Percentiles rank a stretch among this genome's conserved stretches.
These are phyloP conservation scores for Daldinia childiae DNA, from an alignment of 495 filamentous ascomycete species.

Conservation along the genomic window DNA sequence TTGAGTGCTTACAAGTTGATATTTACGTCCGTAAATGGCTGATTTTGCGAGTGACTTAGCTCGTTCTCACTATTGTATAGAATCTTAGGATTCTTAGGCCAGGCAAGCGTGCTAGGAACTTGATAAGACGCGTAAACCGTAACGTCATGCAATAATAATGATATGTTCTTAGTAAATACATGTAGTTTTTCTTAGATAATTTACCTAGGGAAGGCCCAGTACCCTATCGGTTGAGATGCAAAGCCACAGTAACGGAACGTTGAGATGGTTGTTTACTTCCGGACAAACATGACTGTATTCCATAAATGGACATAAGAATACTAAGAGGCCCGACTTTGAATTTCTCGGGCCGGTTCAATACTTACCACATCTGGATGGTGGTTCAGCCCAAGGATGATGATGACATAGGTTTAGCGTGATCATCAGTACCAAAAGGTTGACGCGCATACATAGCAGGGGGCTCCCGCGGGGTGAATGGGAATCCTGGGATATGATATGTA, in stretches of 20 bases:
- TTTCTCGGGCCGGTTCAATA: conserved; percentile 7
- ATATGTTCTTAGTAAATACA: too few relatives aligned
- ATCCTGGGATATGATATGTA: not conserved
- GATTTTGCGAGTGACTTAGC: too few relatives aligned
- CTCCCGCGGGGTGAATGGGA: not conserved
- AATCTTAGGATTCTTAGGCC: too few relatives aligned
- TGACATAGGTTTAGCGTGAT: conserved; percentile 16
- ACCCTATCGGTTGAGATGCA: not conserved
- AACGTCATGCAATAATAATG: too few relatives aligned
- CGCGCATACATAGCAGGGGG: conserved; percentile 24
- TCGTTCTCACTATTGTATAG: too few relatives aligned
- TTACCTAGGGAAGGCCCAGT: not conserved
- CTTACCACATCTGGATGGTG: not conserved
- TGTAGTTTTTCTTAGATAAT: not conserved
- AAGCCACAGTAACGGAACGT: not conserved
- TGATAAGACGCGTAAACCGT: not conserved
- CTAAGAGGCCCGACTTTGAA: not conserved
- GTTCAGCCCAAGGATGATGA: not conserved
- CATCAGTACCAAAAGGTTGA: conserved; percentile 24
- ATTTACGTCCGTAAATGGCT: too few relatives aligned
- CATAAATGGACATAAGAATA: not conserved
- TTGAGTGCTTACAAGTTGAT: too few relatives aligned
- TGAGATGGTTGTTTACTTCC: not conserved
- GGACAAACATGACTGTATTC: not conserved
- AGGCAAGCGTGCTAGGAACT: too few relatives aligned